These are phyloP conservation scores for Yamadazyma laniorum DNA, from an alignment of 805 yeast genomes.

Conservation along the genomic window DNA sequence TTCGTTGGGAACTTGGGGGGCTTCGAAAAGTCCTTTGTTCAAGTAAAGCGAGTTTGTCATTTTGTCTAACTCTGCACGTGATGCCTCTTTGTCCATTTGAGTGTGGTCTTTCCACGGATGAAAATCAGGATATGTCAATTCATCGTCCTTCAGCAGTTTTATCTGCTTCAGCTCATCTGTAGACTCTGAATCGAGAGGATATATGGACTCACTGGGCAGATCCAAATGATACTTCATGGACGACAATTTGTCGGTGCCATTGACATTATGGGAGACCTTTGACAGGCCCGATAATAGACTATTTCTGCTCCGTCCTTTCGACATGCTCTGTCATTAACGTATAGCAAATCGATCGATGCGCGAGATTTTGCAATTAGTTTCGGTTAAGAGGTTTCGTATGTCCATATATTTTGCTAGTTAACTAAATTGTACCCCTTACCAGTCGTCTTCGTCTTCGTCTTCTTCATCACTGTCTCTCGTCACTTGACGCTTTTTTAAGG, in stretches of 20 bases:
- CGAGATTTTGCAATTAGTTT: not conserved
- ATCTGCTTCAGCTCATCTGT: slow-evolving; percentile 6
- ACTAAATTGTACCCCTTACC: too few relatives aligned
- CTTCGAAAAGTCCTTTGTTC: slow-evolving; percentile 70
- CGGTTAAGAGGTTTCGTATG: too few relatives aligned
- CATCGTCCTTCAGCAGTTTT: slow-evolving; percentile 1
- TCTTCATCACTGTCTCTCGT: slow-evolving; percentile 69
- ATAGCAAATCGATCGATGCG: not conserved
- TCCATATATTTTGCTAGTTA: too few relatives aligned
- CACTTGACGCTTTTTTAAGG: slow-evolving; percentile 66
- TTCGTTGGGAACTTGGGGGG: slow-evolving; percentile 62
- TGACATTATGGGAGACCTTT: slow-evolving; percentile 18
- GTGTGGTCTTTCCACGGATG: slow-evolving; percentile 63
- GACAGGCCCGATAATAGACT: slow-evolving; percentile 24
- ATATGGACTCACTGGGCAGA: slow-evolving; percentile 31
- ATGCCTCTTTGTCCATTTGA: slow-evolving; percentile 18
- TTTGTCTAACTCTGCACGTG: slow-evolving; percentile 45
- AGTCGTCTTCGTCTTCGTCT: slow-evolving; percentile 61
- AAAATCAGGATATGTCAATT: slow-evolving; percentile 61
- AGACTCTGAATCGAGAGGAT: slow-evolving; percentile 26
- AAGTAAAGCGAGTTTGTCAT: slow-evolving; percentile 49
- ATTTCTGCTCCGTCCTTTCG: slow-evolving; percentile 27
- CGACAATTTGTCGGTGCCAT: slow-evolving; percentile 31
- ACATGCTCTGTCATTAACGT: slow-evolving; percentile 17
- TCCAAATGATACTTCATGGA: slow-evolving; percentile 37